Percentiles rank a stretch among this genome's conserved stretches.
Evolutionary conservation across 1,139 yeast species (phyloP).

Genomic region (Chernovozyma aurita): DNA sequence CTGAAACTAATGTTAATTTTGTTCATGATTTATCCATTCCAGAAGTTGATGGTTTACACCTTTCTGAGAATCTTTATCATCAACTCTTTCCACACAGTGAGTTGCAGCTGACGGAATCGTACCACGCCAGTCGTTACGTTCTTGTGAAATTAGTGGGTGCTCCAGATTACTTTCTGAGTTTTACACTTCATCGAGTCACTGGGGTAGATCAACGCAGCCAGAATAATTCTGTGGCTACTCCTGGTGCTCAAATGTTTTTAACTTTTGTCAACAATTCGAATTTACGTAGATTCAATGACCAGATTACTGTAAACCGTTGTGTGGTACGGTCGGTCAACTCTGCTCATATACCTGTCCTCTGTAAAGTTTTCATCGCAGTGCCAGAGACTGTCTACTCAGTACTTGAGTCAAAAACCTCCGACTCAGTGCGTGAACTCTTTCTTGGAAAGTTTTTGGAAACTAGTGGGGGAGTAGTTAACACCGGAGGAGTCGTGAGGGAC

Average conservation of each 20-base stretch:
- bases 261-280: conserved; percentile 36
- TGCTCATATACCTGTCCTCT: conserved; percentile 25
- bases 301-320: conserved; percentile 32
- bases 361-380: conserved; percentile 35
- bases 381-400: conserved; percentile 42
- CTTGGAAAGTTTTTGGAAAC: conserved; percentile 20
- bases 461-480: conserved; percentile 31
- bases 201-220: conserved; percentile 14
- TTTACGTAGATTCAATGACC: conserved; percentile 26
- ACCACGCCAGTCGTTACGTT: conserved; percentile 19
- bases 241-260: conserved; percentile 18
- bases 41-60: conserved; percentile 25
- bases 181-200: conserved; percentile 33
- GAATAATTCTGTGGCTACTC: conserved; percentile 13
- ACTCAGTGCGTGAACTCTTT: conserved; percentile 25
- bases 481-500: conserved; percentile 31
- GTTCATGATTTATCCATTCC: conserved; percentile 27
- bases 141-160: conserved; percentile 41
- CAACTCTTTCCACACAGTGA: conserved; percentile 22
- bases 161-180: conserved; percentile 36
- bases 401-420: conserved; percentile 23
- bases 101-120: too few relatives aligned
- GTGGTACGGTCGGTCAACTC: conserved; percentile 27
- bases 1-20: conserved; percentile 26
- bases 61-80: conserved; percentile 32